phyloP scores from a whole-genome alignment of 352 stramenopile species.

The Pythium insidiosum region DNA sequence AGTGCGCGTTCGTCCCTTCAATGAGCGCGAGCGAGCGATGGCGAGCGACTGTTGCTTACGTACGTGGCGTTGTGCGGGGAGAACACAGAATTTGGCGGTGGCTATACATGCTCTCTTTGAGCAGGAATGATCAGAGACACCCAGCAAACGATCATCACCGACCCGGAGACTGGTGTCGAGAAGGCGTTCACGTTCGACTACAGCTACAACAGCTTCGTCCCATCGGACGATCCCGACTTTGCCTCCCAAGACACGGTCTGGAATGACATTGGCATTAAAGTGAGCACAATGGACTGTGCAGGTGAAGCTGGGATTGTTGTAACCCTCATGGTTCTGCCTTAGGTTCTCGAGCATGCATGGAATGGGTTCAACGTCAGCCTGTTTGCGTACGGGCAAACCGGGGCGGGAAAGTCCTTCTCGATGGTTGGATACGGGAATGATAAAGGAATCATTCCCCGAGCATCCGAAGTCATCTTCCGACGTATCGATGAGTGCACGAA shows the following conservation, averaged over 20 bases:
- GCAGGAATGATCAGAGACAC: slow-evolving; percentile 76
- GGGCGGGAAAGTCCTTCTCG: slow-evolving; percentile 78
- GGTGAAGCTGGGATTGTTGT: background rate
- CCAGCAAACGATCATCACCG: slow-evolving; percentile 79
- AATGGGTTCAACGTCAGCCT: slow-evolving; percentile 87
- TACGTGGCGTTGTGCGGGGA: slow-evolving; percentile 11
- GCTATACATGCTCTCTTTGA: too few species aligned
- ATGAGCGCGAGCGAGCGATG: slow-evolving; percentile 72
- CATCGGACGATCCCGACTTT: slow-evolving; percentile 38
- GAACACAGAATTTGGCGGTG: too few species aligned
- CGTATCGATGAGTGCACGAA: slow-evolving; percentile 46
- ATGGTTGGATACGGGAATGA: slow-evolving; percentile 82
- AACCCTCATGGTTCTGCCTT: slow-evolving; percentile 12
- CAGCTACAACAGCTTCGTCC: slow-evolving; percentile 80
- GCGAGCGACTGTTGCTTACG: slow-evolving; percentile 64
- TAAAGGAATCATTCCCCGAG: slow-evolving; percentile 79
- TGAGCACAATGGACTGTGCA: slow-evolving; percentile 12
- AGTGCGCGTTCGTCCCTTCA: slow-evolving; percentile 74
- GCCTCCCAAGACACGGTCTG: slow-evolving; percentile 80
- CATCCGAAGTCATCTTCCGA: slow-evolving; percentile 78
- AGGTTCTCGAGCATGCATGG: slow-evolving; percentile 86
- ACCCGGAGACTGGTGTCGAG: slow-evolving; percentile 63
- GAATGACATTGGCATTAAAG: slow-evolving; percentile 80
- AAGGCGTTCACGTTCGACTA: slow-evolving; percentile 85
- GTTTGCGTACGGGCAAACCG: slow-evolving; percentile 86